A percentile compares a stretch with the other conserved stretches of the same genome.
Conservation (phyloP, 768 basidiomycete genomes). For the Leccinum subtestaceum region DNA sequence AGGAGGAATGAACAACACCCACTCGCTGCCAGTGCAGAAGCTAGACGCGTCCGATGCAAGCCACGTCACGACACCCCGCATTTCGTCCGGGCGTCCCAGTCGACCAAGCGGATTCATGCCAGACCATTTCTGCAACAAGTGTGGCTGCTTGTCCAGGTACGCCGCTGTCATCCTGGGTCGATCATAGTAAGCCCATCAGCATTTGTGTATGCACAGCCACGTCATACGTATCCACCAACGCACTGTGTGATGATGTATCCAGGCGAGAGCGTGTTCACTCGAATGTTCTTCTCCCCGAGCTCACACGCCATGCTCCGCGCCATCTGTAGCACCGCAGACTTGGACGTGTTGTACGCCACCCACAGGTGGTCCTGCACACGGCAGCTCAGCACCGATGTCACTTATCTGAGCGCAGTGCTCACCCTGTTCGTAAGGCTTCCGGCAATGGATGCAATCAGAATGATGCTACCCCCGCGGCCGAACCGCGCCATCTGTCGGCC, state of each 20-base stretch:
- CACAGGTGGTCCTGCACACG: slow-evolving; percentile 60
- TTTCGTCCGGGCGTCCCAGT: slow-evolving; percentile 68
- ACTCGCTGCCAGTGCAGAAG: slow-evolving; percentile 84
- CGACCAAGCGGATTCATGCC: slow-evolving; percentile 65
- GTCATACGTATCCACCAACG: slow-evolving; percentile 28
- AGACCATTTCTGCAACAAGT: slow-evolving; percentile 66
- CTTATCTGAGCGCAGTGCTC: slow-evolving; percentile 4
- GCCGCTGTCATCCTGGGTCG: slow-evolving; percentile 66
- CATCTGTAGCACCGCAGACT: slow-evolving; percentile 81
- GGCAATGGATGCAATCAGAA: slow-evolving; percentile 59
- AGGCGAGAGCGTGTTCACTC: slow-evolving; percentile 75
- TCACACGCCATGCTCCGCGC: slow-evolving; percentile 81
- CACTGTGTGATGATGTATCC: slow-evolving; percentile 74
- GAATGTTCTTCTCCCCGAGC: slow-evolving; percentile 59
- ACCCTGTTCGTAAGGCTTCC: slow-evolving; percentile 73
- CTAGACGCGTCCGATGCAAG: slow-evolving; percentile 72
- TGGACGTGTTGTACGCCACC: slow-evolving; percentile 76
- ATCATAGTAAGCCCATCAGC: slow-evolving; percentile 10
- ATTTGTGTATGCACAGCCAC: no score
- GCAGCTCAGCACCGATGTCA: background rate
- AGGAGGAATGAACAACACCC: slow-evolving; percentile 27
- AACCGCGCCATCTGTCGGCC: slow-evolving; percentile 54
- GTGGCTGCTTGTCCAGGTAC: slow-evolving; percentile 62
- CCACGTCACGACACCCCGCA: slow-evolving; percentile 71
- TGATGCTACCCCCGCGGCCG: slow-evolving; percentile 49